Conservation (phyloP, 176 grass and related monocot genomes). For the Typha latifolia region DNA sequence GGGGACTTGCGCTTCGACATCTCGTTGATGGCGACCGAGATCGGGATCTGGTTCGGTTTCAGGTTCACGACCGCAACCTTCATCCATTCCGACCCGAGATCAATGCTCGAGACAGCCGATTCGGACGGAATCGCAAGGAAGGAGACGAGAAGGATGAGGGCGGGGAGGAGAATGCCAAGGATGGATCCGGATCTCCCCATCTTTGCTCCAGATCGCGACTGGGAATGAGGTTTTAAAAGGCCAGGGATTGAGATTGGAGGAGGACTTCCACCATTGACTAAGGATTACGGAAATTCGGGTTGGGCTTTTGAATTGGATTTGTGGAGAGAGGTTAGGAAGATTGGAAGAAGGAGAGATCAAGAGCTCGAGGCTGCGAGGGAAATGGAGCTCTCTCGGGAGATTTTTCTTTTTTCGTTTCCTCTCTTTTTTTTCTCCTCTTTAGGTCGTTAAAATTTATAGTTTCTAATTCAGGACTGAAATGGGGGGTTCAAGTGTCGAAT, state of each 20-base stretch:
- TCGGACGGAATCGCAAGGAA: conserved; percentile 22
- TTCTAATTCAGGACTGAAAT: not conserved
- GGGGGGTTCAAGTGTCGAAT: not conserved
- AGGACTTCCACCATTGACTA: conserved; percentile 11
- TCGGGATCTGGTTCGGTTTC: conserved; percentile 63
- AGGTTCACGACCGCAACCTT: conserved; percentile 91
- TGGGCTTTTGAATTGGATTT: conserved; percentile 53
- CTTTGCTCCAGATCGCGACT: too few species aligned
- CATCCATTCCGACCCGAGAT: conserved; percentile 94
- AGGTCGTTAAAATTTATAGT: not conserved
- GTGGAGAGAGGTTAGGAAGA: conserved; percentile 18
- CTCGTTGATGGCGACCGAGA: conserved; percentile 87
- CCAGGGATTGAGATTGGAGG: conserved; percentile 12
- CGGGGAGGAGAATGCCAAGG: not conserved
- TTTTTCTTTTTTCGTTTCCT: conserved; percentile 19
- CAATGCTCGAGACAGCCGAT: conserved; percentile 89
- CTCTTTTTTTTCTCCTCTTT: not conserved
- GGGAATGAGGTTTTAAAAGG: not conserved
- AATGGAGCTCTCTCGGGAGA: not conserved
- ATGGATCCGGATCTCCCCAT: too few species aligned
- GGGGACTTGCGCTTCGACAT: conserved; percentile 99
- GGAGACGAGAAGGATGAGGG: conserved; percentile 17
- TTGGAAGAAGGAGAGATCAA: conserved; percentile 1
- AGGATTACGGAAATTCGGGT: conserved; percentile 17
- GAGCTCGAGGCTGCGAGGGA: conserved; percentile 10